Conservation (phyloP, 768 basidiomycete species). For the Leucocoprinus sp. region DNA sequence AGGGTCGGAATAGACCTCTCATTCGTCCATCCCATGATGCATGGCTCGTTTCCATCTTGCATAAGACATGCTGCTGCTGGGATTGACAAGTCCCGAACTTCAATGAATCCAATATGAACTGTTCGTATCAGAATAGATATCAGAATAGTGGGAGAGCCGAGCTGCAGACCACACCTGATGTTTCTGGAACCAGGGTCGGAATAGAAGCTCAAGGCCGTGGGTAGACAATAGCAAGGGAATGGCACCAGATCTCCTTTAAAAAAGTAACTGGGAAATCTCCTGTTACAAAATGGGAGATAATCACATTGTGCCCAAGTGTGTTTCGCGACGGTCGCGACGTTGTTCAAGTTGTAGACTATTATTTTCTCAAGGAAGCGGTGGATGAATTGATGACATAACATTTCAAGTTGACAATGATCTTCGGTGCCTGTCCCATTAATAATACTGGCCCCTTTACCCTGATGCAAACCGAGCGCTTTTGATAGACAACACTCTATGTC, state of each 20-base stretch:
- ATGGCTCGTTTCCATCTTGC: neutral
- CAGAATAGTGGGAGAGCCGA: conserved; percentile 2
- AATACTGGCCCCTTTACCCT: too few species aligned
- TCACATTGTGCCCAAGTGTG: too few species aligned
- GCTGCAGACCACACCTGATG: neutral
- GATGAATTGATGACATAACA: too few species aligned
- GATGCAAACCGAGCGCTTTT: too few species aligned
- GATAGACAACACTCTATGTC: neutral
- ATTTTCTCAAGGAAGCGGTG: too few species aligned
- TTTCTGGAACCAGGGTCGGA: conserved; percentile 3
- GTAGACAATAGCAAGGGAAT: neutral
- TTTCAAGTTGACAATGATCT: too few species aligned
- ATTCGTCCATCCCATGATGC: neutral
- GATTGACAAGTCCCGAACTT: neutral
- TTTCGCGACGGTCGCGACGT: too few species aligned
- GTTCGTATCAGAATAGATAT: neutral
- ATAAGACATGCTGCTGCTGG: neutral
- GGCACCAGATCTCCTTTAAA: neutral
- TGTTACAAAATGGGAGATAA: too few species aligned
- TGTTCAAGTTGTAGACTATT: too few species aligned
- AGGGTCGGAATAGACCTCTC: conserved; percentile 5
- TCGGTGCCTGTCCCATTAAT: too few species aligned
- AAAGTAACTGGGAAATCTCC: neutral
- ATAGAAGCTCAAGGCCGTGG: neutral
- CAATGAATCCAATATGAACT: neutral